These are phyloP conservation scores for Lactarius pseudohatsudake DNA, from an alignment of 768 basidiomycete species.

Conservation along the genomic window DNA sequence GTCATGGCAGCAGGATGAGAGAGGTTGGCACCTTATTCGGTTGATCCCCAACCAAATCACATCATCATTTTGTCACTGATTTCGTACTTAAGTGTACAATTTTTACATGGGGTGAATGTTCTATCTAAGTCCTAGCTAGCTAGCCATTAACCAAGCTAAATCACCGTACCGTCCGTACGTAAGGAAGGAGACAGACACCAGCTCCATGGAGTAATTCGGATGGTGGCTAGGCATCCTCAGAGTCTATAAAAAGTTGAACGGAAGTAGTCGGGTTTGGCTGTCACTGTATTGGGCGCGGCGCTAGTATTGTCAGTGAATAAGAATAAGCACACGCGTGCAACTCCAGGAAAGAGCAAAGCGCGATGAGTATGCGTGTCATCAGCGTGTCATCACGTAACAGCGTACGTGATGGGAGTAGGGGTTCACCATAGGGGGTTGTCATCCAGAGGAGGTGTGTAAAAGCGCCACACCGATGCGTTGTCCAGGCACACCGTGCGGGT, in stretches of 20 bases:
- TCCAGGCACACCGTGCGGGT: slow-evolving; percentile 10
- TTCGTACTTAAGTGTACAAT: background rate
- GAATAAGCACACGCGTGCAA: background rate
- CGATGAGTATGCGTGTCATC: background rate
- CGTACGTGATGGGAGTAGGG: background rate
- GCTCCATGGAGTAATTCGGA: background rate
- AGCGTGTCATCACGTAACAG: background rate
- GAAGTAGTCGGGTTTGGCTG: background rate
- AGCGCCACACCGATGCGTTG: slow-evolving; percentile 7
- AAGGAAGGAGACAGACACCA: background rate
- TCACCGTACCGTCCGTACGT: too few relatives aligned
- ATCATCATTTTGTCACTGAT: background rate
- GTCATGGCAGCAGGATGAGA: background rate
- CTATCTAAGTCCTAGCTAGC: too few relatives aligned
- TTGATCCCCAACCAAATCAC: background rate
- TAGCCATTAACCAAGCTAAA: too few relatives aligned
- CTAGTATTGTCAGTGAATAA: background rate
- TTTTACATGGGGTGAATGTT: too few relatives aligned
- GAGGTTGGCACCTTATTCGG: background rate
- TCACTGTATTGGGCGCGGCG: background rate
- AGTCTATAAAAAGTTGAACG: background rate
- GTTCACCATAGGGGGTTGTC: background rate
- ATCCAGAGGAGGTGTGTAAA: background rate
- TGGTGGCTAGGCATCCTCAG: background rate
- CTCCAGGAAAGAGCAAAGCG: background rate